A percentile compares a stretch with the other conserved stretches of the same genome.
These are phyloP conservation scores for Gonapodya sp. DNA, from an alignment of 192 early-diverging fungal genomes.

Conservation along the genomic window DNA sequence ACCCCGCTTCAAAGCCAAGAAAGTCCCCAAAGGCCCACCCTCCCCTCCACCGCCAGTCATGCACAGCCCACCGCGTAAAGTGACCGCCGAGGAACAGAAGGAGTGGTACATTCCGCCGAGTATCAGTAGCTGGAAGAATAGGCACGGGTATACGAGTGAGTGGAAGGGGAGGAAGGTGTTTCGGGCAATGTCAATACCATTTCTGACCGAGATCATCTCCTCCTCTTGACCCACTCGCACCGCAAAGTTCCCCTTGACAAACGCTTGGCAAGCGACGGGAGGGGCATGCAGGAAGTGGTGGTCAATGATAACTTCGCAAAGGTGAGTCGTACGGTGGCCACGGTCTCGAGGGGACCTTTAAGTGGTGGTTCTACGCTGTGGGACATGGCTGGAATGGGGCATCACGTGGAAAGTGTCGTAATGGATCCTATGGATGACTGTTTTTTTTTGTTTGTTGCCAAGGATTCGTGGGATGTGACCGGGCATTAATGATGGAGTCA, in stretches of 20 bases:
- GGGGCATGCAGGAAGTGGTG: conserved; percentile 77
- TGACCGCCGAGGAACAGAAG: conserved; percentile 89
- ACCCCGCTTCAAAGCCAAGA: conserved; percentile 83
- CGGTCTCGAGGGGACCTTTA: too few relatives aligned
- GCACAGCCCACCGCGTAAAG: conserved; percentile 94
- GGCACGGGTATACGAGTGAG: conserved; percentile 87
- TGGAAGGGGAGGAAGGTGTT: not conserved
- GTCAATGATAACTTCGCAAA: conserved; percentile 97
- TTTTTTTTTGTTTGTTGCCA: too few relatives aligned
- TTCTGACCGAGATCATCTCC: not conserved
- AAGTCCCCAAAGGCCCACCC: conserved; percentile 72
- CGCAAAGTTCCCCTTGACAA: conserved; percentile 79
- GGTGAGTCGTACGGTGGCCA: too few relatives aligned
- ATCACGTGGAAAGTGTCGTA: too few relatives aligned
- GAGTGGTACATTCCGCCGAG: conserved; percentile 98
- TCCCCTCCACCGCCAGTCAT: conserved; percentile 95
- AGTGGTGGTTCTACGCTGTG: too few relatives aligned
- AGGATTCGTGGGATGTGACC: too few relatives aligned
- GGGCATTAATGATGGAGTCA: too few relatives aligned
- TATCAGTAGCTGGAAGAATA: conserved; percentile 99
- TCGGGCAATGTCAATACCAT: not conserved
- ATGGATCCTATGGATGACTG: too few relatives aligned
- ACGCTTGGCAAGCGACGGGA: conserved; percentile 91
- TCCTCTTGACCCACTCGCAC: not conserved
- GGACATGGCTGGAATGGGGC: too few relatives aligned